Percentiles rank a stretch among this genome's conserved stretches.
Evolutionary conservation across 495 filamentous ascomycete genomes (phyloP).

Genomic region (Ramalina peruviana): DNA sequence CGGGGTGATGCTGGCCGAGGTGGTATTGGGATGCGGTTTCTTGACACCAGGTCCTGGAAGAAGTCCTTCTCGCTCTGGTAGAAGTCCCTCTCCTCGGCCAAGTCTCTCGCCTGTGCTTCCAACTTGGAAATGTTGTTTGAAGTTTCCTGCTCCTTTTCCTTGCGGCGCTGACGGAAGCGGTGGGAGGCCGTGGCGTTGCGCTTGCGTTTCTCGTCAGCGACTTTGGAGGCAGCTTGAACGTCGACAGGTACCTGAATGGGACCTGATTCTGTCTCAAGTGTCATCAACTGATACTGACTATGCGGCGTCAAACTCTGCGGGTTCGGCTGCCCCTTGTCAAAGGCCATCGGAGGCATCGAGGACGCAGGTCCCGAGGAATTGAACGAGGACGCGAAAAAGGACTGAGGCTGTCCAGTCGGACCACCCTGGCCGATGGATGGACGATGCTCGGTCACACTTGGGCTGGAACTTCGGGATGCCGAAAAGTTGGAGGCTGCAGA

Average conservation of each 20-base stretch:
- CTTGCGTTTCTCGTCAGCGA: constrained; percentile 80
- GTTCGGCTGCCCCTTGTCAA: constrained; percentile 12
- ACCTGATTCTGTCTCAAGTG: constrained; percentile 26
- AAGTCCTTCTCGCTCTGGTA: constrained; percentile 50
- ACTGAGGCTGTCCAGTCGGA: constrained; percentile 16
- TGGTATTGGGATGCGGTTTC: constrained; percentile 29
- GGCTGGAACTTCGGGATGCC: constrained; percentile 40
- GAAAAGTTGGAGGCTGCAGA: constrained; percentile 8
- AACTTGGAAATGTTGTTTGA: constrained; percentile 41
- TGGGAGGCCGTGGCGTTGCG: constrained; percentile 89
- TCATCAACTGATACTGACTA: constrained; percentile 19
- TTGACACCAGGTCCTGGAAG: constrained; percentile 46
- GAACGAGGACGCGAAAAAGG: constrained; percentile 19
- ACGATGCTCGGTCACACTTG: constrained; percentile 37
- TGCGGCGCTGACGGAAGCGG: constrained; percentile 74
- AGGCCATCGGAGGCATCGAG: constrained; percentile 12
- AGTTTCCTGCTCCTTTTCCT: constrained; percentile 74
- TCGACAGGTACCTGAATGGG: constrained; percentile 51
- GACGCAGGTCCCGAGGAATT: constrained; percentile 16
- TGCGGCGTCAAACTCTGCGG: constrained; percentile 13
- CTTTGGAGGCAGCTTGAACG: constrained; percentile 68
- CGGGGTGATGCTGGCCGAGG: constrained; percentile 30
- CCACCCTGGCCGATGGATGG: constrained; percentile 16
- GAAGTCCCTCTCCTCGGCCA: constrained; percentile 39
- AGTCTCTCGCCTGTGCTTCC: constrained; percentile 41